phyloP scores from a whole-genome alignment of 805 yeast species.

The Hanseniaspora osmophila region DNA sequence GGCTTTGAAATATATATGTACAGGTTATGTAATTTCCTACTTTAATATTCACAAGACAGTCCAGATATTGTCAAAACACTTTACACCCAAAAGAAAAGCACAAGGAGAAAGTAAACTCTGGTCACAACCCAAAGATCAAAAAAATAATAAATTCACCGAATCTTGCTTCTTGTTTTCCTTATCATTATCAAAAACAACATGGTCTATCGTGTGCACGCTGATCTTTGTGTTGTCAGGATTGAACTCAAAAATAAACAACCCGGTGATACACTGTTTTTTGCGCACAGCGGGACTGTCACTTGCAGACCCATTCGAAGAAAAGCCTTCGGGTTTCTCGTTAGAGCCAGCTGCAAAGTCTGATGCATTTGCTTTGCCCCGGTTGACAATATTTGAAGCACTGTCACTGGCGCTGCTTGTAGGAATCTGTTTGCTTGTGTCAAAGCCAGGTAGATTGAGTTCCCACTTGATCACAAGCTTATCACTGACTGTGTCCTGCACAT shows the following conservation, averaged over 20 bases:
- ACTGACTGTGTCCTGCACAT: constrained; percentile 10
- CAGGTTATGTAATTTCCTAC: too few relatives aligned
- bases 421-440: too few relatives aligned
- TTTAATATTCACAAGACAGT: too few relatives aligned
- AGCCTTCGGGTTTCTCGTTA: too few relatives aligned
- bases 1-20: too few relatives aligned
- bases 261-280: constrained; percentile 23
- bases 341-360: too few relatives aligned
- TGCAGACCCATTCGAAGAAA: too few relatives aligned
- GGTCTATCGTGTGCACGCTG: constrained; percentile 51
- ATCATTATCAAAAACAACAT: constrained; percentile 44
- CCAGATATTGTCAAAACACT: too few relatives aligned
- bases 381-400: background rate
- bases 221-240: constrained; percentile 40
- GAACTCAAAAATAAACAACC: constrained; percentile 54
- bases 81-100: too few relatives aligned
- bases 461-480: constrained; percentile 17
- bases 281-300: background rate
- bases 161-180: constrained; percentile 11
- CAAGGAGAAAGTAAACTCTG: too few relatives aligned
- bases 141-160: background rate
- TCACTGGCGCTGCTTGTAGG: background rate
- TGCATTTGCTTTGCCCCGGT: too few relatives aligned
- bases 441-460: constrained; percentile 8
- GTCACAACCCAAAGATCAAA: too few relatives aligned